Evolutionary conservation across 805 yeast species (phyloP).

Genomic region (Pichia deserticola): DNA sequence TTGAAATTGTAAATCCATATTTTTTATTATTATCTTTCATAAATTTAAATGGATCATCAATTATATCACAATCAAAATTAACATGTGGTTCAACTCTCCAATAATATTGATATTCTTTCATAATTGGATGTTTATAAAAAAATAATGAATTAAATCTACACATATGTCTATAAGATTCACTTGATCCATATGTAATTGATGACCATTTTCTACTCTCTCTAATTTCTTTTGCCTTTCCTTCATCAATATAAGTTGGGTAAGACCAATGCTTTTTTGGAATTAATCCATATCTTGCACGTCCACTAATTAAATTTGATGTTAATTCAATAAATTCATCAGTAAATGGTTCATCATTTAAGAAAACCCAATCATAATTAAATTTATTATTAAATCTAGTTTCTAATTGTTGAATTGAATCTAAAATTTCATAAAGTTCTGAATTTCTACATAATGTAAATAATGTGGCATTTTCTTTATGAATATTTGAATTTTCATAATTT

Average conservation of each 20-base stretch:
- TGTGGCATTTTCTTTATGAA: slow-evolving; percentile 47
- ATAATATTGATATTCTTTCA: slow-evolving; percentile 48
- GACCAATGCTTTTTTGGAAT: slow-evolving; percentile 47
- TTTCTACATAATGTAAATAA: slow-evolving; percentile 43
- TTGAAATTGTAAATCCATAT: slow-evolving; percentile 47
- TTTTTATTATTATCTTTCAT: slow-evolving; percentile 43
- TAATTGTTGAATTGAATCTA: slow-evolving; percentile 33
- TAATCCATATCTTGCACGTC: slow-evolving; percentile 38
- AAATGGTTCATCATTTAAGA: slow-evolving; percentile 44
- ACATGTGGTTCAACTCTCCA: slow-evolving; percentile 58
- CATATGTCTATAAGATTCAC: slow-evolving; percentile 72
- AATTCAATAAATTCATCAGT: slow-evolving; percentile 32
- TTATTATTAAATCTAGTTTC: slow-evolving; percentile 34
- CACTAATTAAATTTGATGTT: slow-evolving; percentile 35
- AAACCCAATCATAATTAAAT: slow-evolving; percentile 38
- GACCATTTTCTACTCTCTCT: slow-evolving; percentile 29
- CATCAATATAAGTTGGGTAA: slow-evolving; percentile 42
- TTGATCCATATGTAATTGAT: slow-evolving; percentile 50
- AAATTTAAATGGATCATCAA: slow-evolving; percentile 47
- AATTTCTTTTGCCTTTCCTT: slow-evolving; percentile 30
- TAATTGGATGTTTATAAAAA: slow-evolving; percentile 46
- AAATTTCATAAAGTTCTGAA: slow-evolving; percentile 32
- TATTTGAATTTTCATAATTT: background rate
- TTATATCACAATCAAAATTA: slow-evolving; percentile 44
- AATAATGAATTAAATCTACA: slow-evolving; percentile 43